Evolutionary conservation across 768 basidiomycete genomes (phyloP), one percentile per base, ranked within the genome.

Genomic region (Gymnopilus junonius): DNA sequence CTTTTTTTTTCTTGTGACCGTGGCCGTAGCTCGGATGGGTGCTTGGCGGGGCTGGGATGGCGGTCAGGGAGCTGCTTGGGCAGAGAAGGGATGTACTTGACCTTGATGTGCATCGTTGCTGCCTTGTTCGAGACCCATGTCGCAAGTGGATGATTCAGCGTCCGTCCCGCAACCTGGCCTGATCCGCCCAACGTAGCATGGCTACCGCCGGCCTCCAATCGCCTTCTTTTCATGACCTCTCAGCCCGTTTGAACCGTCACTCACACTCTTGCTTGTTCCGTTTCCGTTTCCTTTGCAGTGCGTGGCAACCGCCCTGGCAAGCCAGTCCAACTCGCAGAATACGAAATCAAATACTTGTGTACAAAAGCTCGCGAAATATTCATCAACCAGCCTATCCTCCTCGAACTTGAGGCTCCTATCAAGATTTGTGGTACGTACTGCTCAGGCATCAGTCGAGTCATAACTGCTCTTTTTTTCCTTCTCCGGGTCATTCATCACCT

Each of bases 261-360:
- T 73, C 70, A 73, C 73, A 64, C 61, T 63, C 70, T 66, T 66
- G 63, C 65, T 67, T 70, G 64, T 64, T 66, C 67, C 58, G 64
- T 64, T n/a, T n/a, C n/a, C n/a, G n/a, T n/a, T n/a, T 66, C 66
- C 58, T 65, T 62, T 55, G 46, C 65, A 72, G 97, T 99, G 69
- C 93, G 97, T 75, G 97, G 97, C 64, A 97, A 99, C 84, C 87
- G 97, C 79, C 97, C 97, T 48, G 97, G 97, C 69, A 99, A 98
- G 80, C 95, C 96, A 45, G 97, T 99, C 51, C 95, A 96, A 75
- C 85, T 99, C 68, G 93, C 95, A 75, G 97, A 99, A 79, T 97
- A 96, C 83, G 97, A 99, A 83, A 99, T 99, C 87, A 97, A 95
- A 79, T 95, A 96, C 77, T 87, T 99, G 67, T 99, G 97, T 83